phyloP scores from a whole-genome alignment of 2,329 filamentous ascomycete genomes.

The Davidsoniella neocaledoniae region DNA sequence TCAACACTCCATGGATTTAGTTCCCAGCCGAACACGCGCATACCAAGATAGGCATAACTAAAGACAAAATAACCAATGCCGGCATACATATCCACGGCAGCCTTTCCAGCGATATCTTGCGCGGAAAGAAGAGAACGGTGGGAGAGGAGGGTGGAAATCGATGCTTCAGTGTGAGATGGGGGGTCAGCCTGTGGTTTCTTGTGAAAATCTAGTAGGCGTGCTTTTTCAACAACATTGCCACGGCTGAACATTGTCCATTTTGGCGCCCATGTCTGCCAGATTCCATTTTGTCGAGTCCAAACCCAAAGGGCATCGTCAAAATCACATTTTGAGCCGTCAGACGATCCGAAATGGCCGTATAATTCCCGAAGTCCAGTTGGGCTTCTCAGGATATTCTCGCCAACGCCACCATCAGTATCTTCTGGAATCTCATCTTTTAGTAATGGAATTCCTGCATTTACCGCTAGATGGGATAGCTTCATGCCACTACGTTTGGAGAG shows the following conservation, averaged over 20 bases:
- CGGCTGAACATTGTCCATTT: slow-evolving; percentile 87
- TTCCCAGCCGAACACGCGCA: slow-evolving; percentile 74
- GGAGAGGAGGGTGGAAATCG: slow-evolving; percentile 3
- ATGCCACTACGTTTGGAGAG: slow-evolving; percentile 27
- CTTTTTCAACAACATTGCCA: slow-evolving; percentile 81
- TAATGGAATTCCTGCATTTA: slow-evolving; percentile 44
- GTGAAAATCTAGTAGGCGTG: slow-evolving; percentile 46
- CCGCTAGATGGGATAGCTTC: slow-evolving; percentile 37
- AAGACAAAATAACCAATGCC: slow-evolving; percentile 93
- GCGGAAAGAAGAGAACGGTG: background rate
- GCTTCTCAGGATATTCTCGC: slow-evolving; percentile 55
- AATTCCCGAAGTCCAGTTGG: slow-evolving; percentile 55
- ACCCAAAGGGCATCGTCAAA: slow-evolving; percentile 64
- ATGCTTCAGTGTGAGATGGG: background rate
- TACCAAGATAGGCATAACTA: slow-evolving; percentile 55
- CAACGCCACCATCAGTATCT: slow-evolving; percentile 10
- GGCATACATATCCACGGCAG: slow-evolving; percentile 67
- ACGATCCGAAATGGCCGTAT: slow-evolving; percentile 56
- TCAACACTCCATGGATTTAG: slow-evolving; percentile 80
- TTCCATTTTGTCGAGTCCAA: slow-evolving; percentile 57
- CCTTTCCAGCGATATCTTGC: background rate
- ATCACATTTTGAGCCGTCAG: slow-evolving; percentile 25
- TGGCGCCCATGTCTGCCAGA: slow-evolving; percentile 75
- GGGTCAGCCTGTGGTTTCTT: background rate
- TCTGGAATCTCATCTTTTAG: slow-evolving; percentile 13